Conservation (phyloP, 2,329 filamentous ascomycete species). For the Myriosclerotinia scirpicola region DNA sequence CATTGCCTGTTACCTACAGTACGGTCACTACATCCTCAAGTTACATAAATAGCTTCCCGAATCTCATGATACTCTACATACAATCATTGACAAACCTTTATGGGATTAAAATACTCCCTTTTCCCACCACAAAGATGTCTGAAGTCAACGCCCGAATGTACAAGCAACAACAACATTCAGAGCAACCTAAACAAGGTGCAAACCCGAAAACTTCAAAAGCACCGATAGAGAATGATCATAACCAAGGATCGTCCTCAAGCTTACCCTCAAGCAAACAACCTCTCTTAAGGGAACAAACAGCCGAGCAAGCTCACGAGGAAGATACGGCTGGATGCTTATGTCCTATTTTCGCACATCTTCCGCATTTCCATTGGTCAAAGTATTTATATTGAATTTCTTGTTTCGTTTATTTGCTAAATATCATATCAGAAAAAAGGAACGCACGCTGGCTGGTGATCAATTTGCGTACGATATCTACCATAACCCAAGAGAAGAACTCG, state of each 20-base stretch:
- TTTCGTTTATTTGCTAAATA: conserved; percentile 9
- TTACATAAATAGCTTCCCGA: not conserved
- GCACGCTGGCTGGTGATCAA: conserved; percentile 11
- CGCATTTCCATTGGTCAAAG: conserved; percentile 5
- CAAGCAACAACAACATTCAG: not conserved
- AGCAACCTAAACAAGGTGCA: not conserved
- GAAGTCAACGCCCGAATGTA: not conserved
- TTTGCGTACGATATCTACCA: conserved; percentile 15
- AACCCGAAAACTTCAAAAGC: not conserved
- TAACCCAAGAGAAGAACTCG: conserved; percentile 16
- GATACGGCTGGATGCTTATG: not conserved
- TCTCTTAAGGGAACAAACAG: not conserved
- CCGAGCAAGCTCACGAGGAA: not conserved
- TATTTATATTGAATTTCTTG: not conserved
- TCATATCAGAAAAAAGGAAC: not conserved
- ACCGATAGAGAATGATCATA: not conserved
- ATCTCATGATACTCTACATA: not conserved
- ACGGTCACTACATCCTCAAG: not conserved
- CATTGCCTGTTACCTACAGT: not conserved
- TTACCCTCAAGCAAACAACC: not conserved
- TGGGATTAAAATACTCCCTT: too few species aligned
- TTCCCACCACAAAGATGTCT: not conserved
- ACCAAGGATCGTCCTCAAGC: not conserved
- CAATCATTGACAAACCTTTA: not conserved
- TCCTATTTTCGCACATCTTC: not conserved